Percentiles rank a stretch among this genome's conserved stretches.
Conservation (phyloP, 768 basidiomycete species). For the Auricularia heimuer region DNA sequence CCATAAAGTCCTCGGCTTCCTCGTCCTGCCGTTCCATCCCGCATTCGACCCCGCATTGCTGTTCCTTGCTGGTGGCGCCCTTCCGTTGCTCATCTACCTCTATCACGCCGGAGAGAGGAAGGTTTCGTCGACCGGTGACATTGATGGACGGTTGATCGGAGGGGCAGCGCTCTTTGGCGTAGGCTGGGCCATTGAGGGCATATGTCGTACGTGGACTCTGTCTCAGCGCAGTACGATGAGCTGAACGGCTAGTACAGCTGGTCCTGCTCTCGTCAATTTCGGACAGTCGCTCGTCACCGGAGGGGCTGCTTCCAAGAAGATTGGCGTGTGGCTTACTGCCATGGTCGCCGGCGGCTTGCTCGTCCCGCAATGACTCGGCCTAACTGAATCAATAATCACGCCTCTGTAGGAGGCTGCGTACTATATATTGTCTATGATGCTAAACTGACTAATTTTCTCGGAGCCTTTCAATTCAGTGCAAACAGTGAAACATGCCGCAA, state of each 20-base stretch:
- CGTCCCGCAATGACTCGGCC: not conserved
- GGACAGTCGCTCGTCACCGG: slow-evolving; percentile 26
- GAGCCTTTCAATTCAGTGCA: too few species aligned
- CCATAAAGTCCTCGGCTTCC: slow-evolving; percentile 40
- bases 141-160: slow-evolving; percentile 37
- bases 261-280: slow-evolving; percentile 52
- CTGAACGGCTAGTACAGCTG: slow-evolving; percentile 30
- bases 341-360: not conserved
- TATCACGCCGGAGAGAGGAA: slow-evolving; percentile 34
- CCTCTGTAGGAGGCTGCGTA: too few species aligned
- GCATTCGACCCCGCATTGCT: slow-evolving; percentile 50
- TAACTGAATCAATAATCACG: too few species aligned
- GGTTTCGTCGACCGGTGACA: slow-evolving; percentile 28
- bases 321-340: not conserved
- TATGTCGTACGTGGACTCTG: slow-evolving; percentile 44
- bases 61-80: slow-evolving; percentile 42
- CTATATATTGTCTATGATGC: too few species aligned
- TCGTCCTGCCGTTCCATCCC: slow-evolving; percentile 36
- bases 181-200: slow-evolving; percentile 51
- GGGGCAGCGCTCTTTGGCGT: slow-evolving; percentile 51
- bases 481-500: too few species aligned
- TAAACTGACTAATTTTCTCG: too few species aligned
- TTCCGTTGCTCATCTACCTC: slow-evolving; percentile 36
- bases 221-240: not conserved
- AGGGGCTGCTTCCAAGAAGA: not conserved